Evolutionary conservation across 192 early-diverging fungal species (phyloP), one percentile per base, ranked within the genome.

Genomic region (Glomus cerebriforme): DNA sequence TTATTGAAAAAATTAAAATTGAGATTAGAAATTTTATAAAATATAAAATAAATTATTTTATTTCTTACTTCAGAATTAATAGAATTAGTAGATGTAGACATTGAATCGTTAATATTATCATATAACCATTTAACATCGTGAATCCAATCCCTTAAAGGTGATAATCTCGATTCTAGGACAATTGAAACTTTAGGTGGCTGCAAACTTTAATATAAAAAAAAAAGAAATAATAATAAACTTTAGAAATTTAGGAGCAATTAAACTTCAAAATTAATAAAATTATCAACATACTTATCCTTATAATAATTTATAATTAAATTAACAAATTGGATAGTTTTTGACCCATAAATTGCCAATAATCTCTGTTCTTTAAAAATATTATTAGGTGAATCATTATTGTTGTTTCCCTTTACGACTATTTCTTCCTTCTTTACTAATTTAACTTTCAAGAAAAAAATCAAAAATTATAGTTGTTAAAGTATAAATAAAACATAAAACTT

Each of bases 61-160:
- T 70, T 27, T 7, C 27, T 34, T 32, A 29, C 32, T 32, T 7
- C 22, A 71, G 10, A 19, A n/a, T 68, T 9, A 22, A 9, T 22
- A 35, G 66, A 32, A 39, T 39, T 68, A 43, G 49, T 54, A 54
- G 15, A 7, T 22, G 49, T 54, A 54, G 17, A 54, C 19, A 17
- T 22, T 6, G 37, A 68, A 39, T 31, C 10, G 9, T 47, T 12
- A 29, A 27, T 45, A 47, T 86, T 77, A 9, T 73, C 75, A 67
- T 80, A 81, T 7, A 94, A 75, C 92, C 92, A 96, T 49, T 92
- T 90, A 4, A 86, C 88, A 75, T 94, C 93, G 67, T 90, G 86
- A 78, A 96, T 92, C 94, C 94, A 96, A 82, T 96, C 93, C 7
- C 80, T 84, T 62, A 90, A 84, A 15, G 87, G 84, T 32, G 81